A percentile compares a stretch with the other conserved stretches of the same genome.
These are phyloP conservation scores for Claviceps fusiformis DNA, from an alignment of 2,329 filamentous ascomycete genomes.

Conservation along the genomic window DNA sequence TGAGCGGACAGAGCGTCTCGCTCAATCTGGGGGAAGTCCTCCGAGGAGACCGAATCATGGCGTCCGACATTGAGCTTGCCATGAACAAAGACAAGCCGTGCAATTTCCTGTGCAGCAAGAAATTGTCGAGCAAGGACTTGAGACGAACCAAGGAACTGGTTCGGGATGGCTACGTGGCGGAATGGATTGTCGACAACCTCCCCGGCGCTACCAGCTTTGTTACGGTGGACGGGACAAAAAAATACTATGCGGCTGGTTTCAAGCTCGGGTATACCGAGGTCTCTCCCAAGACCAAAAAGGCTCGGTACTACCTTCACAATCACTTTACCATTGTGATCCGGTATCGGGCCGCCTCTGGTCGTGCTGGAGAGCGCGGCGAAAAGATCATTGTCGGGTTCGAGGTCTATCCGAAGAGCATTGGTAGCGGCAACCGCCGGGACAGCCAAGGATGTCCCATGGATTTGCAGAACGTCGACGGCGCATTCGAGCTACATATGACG, in stretches of 20 bases:
- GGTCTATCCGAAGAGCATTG: constrained; percentile 77
- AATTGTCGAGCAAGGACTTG: constrained; percentile 51
- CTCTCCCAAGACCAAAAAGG: constrained; percentile 42
- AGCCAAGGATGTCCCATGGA: constrained; percentile 54
- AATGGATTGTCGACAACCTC: constrained; percentile 89
- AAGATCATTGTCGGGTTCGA: constrained; percentile 83
- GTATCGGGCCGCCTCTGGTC: constrained; percentile 57
- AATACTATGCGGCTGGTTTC: constrained; percentile 84
- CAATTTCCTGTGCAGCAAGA: constrained; percentile 55
- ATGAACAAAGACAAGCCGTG: constrained; percentile 68
- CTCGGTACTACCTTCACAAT: constrained; percentile 68
- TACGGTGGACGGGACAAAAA: constrained; percentile 68
- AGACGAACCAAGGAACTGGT: constrained; percentile 59
- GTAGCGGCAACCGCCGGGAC: constrained; percentile 42
- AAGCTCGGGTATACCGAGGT: constrained; percentile 70
- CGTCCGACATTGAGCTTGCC: constrained; percentile 67
- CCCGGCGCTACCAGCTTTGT: constrained; percentile 82
- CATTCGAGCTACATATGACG: constrained; percentile 55
- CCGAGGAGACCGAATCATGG: constrained; percentile 72
- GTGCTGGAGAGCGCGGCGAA: constrained; percentile 53
- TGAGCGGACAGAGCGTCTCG: constrained; percentile 64
- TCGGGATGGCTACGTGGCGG: constrained; percentile 67
- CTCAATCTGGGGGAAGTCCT: constrained; percentile 80
- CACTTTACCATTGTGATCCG: constrained; percentile 77
- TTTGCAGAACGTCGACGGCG: constrained; percentile 46